phyloP scores from a whole-genome alignment of 306 rosid genomes.

The Lithocarpus polystachyus region DNA sequence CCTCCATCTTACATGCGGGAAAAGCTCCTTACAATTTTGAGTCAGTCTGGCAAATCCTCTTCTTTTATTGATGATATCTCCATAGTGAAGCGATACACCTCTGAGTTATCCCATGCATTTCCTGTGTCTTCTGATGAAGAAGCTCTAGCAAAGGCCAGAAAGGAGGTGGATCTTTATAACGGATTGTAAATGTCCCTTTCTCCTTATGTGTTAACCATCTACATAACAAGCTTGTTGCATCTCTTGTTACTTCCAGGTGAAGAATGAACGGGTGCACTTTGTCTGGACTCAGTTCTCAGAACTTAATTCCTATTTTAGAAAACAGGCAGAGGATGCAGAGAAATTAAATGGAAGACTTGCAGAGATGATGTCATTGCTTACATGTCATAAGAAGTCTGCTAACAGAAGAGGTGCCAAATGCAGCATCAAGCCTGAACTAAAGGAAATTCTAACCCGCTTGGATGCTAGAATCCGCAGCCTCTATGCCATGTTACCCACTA shows the following conservation, averaged over 20 bases:
- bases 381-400: conserved; percentile 50
- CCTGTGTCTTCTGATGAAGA: conserved; percentile 86
- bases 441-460: conserved; percentile 66
- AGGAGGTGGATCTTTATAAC: conserved; percentile 55
- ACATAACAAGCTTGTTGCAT: conserved; percentile 5
- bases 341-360: conserved; percentile 69
- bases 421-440: conserved; percentile 50
- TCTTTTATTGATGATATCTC: conserved; percentile 80
- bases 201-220: neutral
- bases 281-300: conserved; percentile 95
- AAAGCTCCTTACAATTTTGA: conserved; percentile 68
- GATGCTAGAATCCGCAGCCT: conserved; percentile 64
- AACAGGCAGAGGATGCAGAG: conserved; percentile 72
- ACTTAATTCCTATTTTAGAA: conserved; percentile 63
- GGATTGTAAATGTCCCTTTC: conserved; percentile 4
- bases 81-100: conserved; percentile 71
- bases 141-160: conserved; percentile 69
- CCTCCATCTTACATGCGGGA: conserved; percentile 69
- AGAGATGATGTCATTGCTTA: conserved; percentile 74
- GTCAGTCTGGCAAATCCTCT: conserved; percentile 66
- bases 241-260: conserved; percentile 55
- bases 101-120: conserved; percentile 73
- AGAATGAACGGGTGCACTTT: conserved; percentile 78
- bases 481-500: conserved; percentile 56
- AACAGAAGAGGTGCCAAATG: conserved; percentile 47